Evolutionary conservation across 306 rosid species (phyloP).

Genomic region (Carpinus viminea): DNA sequence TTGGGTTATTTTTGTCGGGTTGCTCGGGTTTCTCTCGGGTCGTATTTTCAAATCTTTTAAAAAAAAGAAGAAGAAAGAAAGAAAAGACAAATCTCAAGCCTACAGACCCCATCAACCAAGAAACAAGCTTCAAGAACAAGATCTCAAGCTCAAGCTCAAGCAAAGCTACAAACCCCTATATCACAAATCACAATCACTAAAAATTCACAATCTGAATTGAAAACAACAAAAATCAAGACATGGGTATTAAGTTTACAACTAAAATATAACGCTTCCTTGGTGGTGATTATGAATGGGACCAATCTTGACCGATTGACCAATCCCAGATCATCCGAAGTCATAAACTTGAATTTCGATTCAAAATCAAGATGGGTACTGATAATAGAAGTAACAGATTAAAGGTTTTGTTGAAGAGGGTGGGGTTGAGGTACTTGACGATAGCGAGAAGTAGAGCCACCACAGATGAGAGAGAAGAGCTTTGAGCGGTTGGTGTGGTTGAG

Average conservation of each 20-base stretch:
- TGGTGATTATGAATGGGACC: constrained; percentile 13
- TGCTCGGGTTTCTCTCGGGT: too few species aligned
- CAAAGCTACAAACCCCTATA: background rate
- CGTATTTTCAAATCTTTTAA: too few species aligned
- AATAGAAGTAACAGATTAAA: background rate
- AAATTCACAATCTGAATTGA: background rate
- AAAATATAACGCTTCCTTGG: background rate
- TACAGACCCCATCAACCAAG: constrained; percentile 9
- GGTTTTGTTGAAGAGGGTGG: background rate
- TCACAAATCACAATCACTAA: constrained; percentile 4
- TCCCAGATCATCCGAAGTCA: constrained; percentile 24
- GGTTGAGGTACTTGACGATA: constrained; percentile 47
- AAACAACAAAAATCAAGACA: background rate
- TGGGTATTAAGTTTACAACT: background rate
- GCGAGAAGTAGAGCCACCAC: constrained; percentile 74
- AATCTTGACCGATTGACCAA: constrained; percentile 23
- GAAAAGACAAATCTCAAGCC: too few species aligned
- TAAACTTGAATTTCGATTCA: constrained; percentile 20
- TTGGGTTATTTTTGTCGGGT: too few species aligned
- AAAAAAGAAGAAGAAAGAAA: too few species aligned
- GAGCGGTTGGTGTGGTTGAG: constrained; percentile 58
- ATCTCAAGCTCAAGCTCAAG: constrained; percentile 27
- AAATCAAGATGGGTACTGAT: constrained; percentile 29
- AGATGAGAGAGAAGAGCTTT: constrained; percentile 60
- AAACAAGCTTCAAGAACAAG: constrained; percentile 7